phyloP scores from a whole-genome alignment of 805 yeast genomes.

The Yarrowia sp. region DNA sequence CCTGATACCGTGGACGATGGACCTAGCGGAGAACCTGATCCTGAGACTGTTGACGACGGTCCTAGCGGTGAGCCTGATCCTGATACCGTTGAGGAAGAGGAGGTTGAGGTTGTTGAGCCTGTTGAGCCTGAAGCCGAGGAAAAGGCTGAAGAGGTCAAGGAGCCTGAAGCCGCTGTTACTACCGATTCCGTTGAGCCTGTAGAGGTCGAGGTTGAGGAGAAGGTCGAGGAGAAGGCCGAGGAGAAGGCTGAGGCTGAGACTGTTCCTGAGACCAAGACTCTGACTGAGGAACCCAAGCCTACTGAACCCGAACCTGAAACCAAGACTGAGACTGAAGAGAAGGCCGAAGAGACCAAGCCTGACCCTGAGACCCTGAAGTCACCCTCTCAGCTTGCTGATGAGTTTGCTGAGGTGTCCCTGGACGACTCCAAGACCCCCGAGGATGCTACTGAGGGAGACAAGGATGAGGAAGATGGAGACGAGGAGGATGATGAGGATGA shows the following conservation, averaged over 20 bases:
- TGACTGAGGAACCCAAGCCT: background rate
- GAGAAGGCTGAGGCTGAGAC: background rate
- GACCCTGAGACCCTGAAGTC: slow-evolving; percentile 29
- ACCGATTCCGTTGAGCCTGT: background rate
- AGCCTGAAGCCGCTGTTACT: too few species aligned
- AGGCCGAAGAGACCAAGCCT: background rate
- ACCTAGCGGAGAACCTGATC: background rate
- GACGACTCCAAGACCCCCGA: slow-evolving; percentile 26
- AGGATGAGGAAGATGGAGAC: slow-evolving; percentile 26
- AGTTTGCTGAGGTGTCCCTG: slow-evolving; percentile 23
- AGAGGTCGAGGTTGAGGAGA: background rate
- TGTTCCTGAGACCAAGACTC: background rate
- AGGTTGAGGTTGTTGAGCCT: background rate
- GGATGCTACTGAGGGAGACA: slow-evolving; percentile 29
- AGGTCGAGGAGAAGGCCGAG: background rate
- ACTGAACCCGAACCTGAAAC: background rate
- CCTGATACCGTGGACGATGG: background rate
- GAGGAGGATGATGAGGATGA: slow-evolving; percentile 28
- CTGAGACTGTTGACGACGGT: background rate
- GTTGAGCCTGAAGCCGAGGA: background rate
- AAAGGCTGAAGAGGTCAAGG: background rate
- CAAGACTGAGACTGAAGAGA: background rate
- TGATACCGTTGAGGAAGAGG: background rate
- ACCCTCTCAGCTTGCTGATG: slow-evolving; percentile 13
- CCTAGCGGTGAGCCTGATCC: background rate